Conservation (phyloP, 768 basidiomycete genomes). For the Scleroderma bovista region DNA sequence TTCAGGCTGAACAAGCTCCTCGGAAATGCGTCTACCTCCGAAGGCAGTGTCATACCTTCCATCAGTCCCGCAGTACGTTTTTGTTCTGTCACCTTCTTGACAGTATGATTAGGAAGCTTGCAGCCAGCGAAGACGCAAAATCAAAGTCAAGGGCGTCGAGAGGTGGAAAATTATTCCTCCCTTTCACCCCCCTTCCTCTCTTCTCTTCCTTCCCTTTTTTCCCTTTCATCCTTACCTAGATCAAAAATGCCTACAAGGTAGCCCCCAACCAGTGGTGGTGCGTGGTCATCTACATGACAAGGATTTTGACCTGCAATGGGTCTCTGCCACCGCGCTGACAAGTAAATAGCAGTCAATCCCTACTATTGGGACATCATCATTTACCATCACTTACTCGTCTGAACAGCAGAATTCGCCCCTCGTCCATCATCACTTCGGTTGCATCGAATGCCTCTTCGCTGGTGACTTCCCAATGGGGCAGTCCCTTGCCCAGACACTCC, state of each 20-base stretch:
- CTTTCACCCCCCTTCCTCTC: not conserved
- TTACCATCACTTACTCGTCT: slow-evolving; percentile 31
- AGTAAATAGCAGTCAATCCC: not conserved
- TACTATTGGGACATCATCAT: not conserved
- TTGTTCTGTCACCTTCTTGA: too few relatives aligned
- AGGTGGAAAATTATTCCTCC: too few relatives aligned
- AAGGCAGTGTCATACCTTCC: slow-evolving; percentile 88
- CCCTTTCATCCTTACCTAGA: too few relatives aligned
- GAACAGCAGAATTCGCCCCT: slow-evolving; percentile 42
- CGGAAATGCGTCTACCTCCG: slow-evolving; percentile 85
- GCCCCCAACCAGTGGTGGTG: not conserved
- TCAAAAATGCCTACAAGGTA: not conserved
- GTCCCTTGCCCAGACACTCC: slow-evolving; percentile 40
- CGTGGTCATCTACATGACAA: slow-evolving; percentile 35
- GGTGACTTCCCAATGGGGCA: slow-evolving; percentile 48
- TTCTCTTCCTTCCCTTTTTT: not conserved
- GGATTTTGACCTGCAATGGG: slow-evolving; percentile 38
- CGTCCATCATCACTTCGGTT: slow-evolving; percentile 57
- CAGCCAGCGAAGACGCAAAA: slow-evolving; percentile 28
- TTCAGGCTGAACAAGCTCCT: slow-evolving; percentile 64
- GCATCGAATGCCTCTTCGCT: slow-evolving; percentile 44
- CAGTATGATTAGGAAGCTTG: not conserved
- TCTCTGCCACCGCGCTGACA: slow-evolving; percentile 34
- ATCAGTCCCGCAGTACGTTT: slow-evolving; percentile 56
- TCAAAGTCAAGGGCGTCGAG: slow-evolving; percentile 29